Evolutionary conservation across 2,329 filamentous ascomycete species (phyloP), one percentile per base, ranked within the genome.

Genomic region (Exutisphaerella laricina): DNA sequence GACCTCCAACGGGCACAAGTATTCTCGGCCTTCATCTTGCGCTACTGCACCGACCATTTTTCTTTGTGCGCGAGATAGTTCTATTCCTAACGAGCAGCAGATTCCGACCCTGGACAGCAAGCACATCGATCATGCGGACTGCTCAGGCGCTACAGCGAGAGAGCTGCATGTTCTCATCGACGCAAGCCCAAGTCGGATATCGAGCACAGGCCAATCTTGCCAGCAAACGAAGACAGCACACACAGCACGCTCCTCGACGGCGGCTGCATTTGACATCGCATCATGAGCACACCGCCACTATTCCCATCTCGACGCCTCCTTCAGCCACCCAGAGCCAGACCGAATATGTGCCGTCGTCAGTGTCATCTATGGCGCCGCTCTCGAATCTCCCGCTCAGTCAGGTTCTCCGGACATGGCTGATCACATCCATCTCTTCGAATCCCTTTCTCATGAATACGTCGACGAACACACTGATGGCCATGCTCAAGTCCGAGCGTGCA

Each of bases 391-490:
- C 85, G 0, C 67, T 86, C 3, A 71, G 70, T 44, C 79, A 78
- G 45, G 70, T 89, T 26, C 63, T 88, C 13, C 80, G 85, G 46
- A 85, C 82, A 6, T 75, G 86, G 43, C 70, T 78, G 51, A 84
- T 84, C 41, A 84, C 78, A 4, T 74, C 75, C 25, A 74, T 88
- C 48, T 88, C 85, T 0, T 85, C 82, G 1, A 86, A 83, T 1
- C 79, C 70, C 0, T 43, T 82, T 4, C 76, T 94, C 4, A 76
- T 94, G 2, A 69, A 71, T 1, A 81, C 85, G 0, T 88, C 84
- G 5, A 71, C 92, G 34, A 72, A 72, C 40, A 63, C 84, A 45
- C 83, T 94, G 67, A 76, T 73, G 5, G 62, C 75, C 16, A 75
- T 94, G 54, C 84, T 88, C 8, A 74, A 87, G 62, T 81, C 84